Percentiles rank a stretch among this genome's conserved stretches.
Conservation (phyloP, 2,329 filamentous ascomycete genomes). For the Stylonectria norvegica region DNA sequence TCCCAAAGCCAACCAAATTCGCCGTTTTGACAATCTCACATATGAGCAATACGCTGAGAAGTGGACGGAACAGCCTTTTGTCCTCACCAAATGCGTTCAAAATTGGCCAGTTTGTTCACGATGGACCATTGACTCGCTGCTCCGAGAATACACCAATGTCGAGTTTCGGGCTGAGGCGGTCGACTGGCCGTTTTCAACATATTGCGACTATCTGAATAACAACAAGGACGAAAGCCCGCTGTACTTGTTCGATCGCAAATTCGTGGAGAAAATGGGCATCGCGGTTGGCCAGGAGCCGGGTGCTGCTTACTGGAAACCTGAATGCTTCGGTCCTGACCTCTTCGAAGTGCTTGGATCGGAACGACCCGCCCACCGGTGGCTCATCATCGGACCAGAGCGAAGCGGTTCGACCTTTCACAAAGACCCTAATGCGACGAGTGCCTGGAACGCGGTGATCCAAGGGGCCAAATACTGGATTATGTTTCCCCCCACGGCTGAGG, state of each 20-base stretch:
- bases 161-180: conserved; percentile 88
- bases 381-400: conserved; percentile 82
- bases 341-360: conserved; percentile 75
- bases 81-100: conserved; percentile 77
- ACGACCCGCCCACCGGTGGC: conserved; percentile 84
- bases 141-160: conserved; percentile 60
- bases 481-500: conserved; percentile 77
- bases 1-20: conserved; percentile 69
- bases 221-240: conserved; percentile 83
- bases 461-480: conserved; percentile 98
- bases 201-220: conserved; percentile 76
- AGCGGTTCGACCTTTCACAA: conserved; percentile 97
- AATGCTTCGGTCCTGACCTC: conserved; percentile 82
- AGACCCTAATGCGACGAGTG: conserved; percentile 67
- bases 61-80: conserved; percentile 81
- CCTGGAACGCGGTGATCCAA: conserved; percentile 90
- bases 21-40: conserved; percentile 64
- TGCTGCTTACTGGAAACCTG: conserved; percentile 71
- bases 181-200: conserved; percentile 82
- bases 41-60: conserved; percentile 68
- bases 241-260: conserved; percentile 86
- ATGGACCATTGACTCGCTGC: conserved; percentile 70
- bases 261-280: conserved; percentile 81
- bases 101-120: conserved; percentile 72
- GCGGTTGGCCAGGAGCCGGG: conserved; percentile 51